These are phyloP conservation scores for Podaxis carcinomalis DNA, from an alignment of 768 basidiomycete genomes.

Conservation along the genomic window DNA sequence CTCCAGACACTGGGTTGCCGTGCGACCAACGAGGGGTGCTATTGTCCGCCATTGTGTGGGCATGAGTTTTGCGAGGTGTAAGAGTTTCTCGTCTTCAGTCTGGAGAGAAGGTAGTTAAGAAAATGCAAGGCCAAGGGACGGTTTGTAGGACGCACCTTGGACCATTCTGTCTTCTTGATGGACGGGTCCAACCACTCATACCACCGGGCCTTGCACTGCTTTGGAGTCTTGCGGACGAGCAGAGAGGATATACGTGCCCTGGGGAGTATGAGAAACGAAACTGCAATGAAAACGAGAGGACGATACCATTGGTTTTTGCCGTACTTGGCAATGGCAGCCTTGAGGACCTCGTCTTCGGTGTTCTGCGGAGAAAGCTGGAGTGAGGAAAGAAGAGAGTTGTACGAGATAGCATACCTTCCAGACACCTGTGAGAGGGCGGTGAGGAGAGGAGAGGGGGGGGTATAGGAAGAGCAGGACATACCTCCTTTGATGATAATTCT, in stretches of 20 bases:
- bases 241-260: slow-evolving; percentile 98
- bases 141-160: slow-evolving; percentile 57
- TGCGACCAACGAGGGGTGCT: slow-evolving; percentile 96
- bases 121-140: neutral
- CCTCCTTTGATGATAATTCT: slow-evolving; percentile 92
- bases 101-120: slow-evolving; percentile 23
- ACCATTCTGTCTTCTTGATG: slow-evolving; percentile 99
- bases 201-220: slow-evolving; percentile 99
- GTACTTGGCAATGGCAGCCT: slow-evolving; percentile 97
- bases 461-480: slow-evolving; percentile 23
- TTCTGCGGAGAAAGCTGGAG: slow-evolving; percentile 45
- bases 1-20: slow-evolving; percentile 96
- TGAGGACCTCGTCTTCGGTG: slow-evolving; percentile 97
- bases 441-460: slow-evolving; percentile 5
- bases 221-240: slow-evolving; percentile 96
- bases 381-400: neutral
- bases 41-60: slow-evolving; percentile 99
- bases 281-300: neutral
- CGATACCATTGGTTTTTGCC: slow-evolving; percentile 91
- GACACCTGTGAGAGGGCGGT: slow-evolving; percentile 43
- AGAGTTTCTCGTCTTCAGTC: slow-evolving; percentile 97
- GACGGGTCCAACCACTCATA: slow-evolving; percentile 99
- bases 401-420: slow-evolving; percentile 59
- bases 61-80: slow-evolving; percentile 98
- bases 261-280: slow-evolving; percentile 4